Evolutionary conservation across 1,284 basidiomycete species (phyloP), one percentile per base, ranked within the genome.

Genomic region (Irpex sp.): DNA sequence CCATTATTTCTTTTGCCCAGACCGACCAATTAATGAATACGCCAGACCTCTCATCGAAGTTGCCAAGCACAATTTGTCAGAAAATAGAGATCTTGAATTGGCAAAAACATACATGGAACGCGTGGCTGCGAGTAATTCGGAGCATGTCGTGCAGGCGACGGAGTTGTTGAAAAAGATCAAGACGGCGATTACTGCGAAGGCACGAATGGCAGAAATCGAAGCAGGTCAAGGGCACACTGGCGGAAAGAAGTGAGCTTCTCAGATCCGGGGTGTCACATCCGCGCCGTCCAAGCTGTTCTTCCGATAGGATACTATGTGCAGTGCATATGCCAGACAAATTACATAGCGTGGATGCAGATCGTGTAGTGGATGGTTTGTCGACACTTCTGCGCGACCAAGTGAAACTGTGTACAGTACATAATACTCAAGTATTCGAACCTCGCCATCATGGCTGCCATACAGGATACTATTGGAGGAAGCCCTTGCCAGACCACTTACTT

Each of bases 11-110:
- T 3, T 21, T 19, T 26, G 26, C 26, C 26, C 72, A 92, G 90
- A 80, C 58, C 86, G 87, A 37, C 83, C 86, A 0, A 79, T 90
- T 26, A 82, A 83, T 65, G 90, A 93, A 68, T 91, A 89, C 72
- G 87, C 92, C 21, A 87, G 86, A 71, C 94, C 90, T n/a, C 85
- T 87, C 68, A 74, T 97, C 50, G 88, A 88, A 67, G 88, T 95
- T 35, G 93, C 94, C 6, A 87, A 91, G 63, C 88, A 89, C 71
- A 87, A 94, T 68, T 79, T 91, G 71, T 74, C 80, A 53, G 82
- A 81, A 62, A 77, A 84, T 46, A 80, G 84, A 57, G 87, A 85
- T 71, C 71, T 90, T 33, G 68, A 73, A 33, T 77, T 89, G 53
- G 89, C 90, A 11, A 80, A 78, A 66, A 83, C 85, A 61, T 91